Evolutionary conservation across 768 basidiomycete genomes (phyloP).

Genomic region (Psilocybe cubensis): DNA sequence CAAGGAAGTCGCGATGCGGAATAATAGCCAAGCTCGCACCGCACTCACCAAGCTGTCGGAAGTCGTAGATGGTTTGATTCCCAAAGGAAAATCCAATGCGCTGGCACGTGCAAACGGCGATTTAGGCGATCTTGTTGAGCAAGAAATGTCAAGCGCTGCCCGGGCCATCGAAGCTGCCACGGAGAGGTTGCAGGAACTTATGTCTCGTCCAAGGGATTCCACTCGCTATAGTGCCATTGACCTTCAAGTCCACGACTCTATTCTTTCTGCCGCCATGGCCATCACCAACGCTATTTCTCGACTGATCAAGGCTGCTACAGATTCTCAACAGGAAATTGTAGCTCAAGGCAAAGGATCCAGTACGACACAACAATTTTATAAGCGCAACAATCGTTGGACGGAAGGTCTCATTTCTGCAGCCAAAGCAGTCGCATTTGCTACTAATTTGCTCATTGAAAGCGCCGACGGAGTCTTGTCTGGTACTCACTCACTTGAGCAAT

Average conservation of each 20-base stretch:
- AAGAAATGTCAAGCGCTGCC: conserved; percentile 94
- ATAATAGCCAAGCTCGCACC: conserved; percentile 83
- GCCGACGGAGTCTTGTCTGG: conserved; percentile 98
- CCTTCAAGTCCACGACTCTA: conserved; percentile 97
- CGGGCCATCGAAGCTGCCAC: conserved; percentile 94
- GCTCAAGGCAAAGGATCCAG: conserved; percentile 93
- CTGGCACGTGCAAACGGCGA: conserved; percentile 85
- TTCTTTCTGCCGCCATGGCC: conserved; percentile 89
- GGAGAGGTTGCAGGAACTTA: conserved; percentile 86
- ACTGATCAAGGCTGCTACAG: conserved; percentile 95
- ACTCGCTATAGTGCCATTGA: conserved; percentile 90
- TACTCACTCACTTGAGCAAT: conserved; percentile 95
- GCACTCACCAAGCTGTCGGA: conserved; percentile 88
- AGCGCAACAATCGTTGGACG: conserved; percentile 99
- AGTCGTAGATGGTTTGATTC: conserved; percentile 82
- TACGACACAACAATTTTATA: conserved; percentile 96
- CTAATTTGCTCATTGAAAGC: conserved; percentile 92
- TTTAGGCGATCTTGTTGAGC: conserved; percentile 94
- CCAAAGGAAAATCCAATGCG: conserved; percentile 76
- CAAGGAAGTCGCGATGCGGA: conserved; percentile 87
- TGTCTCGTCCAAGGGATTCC: conserved; percentile 87
- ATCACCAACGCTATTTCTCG: conserved; percentile 95
- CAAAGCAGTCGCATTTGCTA: conserved; percentile 96
- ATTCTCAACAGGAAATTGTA: conserved; percentile 98
- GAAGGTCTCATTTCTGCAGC: conserved; percentile 98